Evolutionary conservation across 495 filamentous ascomycete species (phyloP).

Genomic region (Apodospora peruviana): DNA sequence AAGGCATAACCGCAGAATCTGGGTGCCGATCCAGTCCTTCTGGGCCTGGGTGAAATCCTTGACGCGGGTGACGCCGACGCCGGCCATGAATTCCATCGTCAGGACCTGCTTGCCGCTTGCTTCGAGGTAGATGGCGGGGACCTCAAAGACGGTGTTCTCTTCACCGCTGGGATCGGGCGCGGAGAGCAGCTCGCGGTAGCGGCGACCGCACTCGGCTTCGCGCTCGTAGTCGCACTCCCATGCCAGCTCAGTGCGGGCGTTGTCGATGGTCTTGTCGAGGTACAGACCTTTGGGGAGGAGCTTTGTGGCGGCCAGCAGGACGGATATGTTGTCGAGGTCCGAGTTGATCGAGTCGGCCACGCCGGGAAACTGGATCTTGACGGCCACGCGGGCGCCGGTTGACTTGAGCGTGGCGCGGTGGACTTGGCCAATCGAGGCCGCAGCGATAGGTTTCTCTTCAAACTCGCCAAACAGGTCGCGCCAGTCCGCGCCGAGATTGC

Average conservation of each 20-base stretch:
- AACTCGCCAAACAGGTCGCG: slow-evolving; percentile 76
- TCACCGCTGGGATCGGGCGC: slow-evolving; percentile 49
- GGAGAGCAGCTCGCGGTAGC: slow-evolving; percentile 66
- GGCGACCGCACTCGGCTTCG: slow-evolving; percentile 71
- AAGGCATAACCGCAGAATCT: slow-evolving; percentile 87
- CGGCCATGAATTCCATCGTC: slow-evolving; percentile 87
- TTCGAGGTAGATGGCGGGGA: slow-evolving; percentile 71
- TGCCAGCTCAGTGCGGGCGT: slow-evolving; percentile 83
- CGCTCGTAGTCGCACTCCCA: slow-evolving; percentile 97
- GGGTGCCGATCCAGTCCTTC: slow-evolving; percentile 87
- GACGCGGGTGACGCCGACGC: slow-evolving; percentile 81
- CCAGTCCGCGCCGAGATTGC: slow-evolving; percentile 82
- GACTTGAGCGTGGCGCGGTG: slow-evolving; percentile 78
- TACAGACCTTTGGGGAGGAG: slow-evolving; percentile 88
- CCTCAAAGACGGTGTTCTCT: slow-evolving; percentile 52
- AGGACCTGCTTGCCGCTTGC: slow-evolving; percentile 83
- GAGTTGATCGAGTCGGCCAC: slow-evolving; percentile 93
- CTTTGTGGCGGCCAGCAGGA: slow-evolving; percentile 83
- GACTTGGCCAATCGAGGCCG: slow-evolving; percentile 97
- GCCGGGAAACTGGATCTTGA: slow-evolving; percentile 98
- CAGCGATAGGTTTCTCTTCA: slow-evolving; percentile 87
- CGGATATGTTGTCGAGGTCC: slow-evolving; percentile 84
- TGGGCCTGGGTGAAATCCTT: slow-evolving; percentile 69
- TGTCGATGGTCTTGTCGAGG: slow-evolving; percentile 94
- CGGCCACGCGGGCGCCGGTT: slow-evolving; percentile 70